Evolutionary conservation across 805 yeast species (phyloP), one percentile per base, ranked within the genome.

Genomic region (Sugiyamaella mastotermitis): DNA sequence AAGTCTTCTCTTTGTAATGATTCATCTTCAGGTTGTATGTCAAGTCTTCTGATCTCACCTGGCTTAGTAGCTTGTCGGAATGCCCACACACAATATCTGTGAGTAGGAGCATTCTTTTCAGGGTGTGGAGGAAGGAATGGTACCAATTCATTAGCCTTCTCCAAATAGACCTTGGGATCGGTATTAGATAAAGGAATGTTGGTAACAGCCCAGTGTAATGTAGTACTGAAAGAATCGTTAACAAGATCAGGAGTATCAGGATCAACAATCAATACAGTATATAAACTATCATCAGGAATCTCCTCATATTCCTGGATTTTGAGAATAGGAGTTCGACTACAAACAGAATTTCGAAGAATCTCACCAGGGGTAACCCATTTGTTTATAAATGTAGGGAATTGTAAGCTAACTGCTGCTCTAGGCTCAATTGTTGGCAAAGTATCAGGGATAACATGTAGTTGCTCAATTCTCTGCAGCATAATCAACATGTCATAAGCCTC

Each of bases 381-480:
- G 48, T 53, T 47, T 34, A 48, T 45, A 41, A 72, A 77, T 54
- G 79, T 83, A 4, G 87, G 80, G 56, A 88, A 88, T 61, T 77
- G 78, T 31, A 92, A 54, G 31, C 74, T 68, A 4, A 90, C 83
- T 37, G 83, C 86, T 13, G 76, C 90, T 46, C 70, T 64, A 14
- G 97, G 97, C 7, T 73, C 79, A 41, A 92, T 61, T 2, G 97
- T 87, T 19, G 97, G 92, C 59, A 92, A 57, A 3, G 97, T 88
- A 57, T 92, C 98, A 11, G 98, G 98, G 42, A 92, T 83, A 30
- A 85, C 85, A 30, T 72, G 73, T 49, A 86, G 65, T 40, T 82
- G 78, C 64, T 92, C 98, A 38, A 92, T 62, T 66, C 97, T 78
- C 65, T 92, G 97, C 92, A 92, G 85, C 37, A 80, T 66, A 36